Percentiles rank a stretch among this genome's conserved stretches.
These are phyloP conservation scores for Crucibulum parvulum DNA, from an alignment of 1,284 basidiomycete species.

Conservation along the genomic window DNA sequence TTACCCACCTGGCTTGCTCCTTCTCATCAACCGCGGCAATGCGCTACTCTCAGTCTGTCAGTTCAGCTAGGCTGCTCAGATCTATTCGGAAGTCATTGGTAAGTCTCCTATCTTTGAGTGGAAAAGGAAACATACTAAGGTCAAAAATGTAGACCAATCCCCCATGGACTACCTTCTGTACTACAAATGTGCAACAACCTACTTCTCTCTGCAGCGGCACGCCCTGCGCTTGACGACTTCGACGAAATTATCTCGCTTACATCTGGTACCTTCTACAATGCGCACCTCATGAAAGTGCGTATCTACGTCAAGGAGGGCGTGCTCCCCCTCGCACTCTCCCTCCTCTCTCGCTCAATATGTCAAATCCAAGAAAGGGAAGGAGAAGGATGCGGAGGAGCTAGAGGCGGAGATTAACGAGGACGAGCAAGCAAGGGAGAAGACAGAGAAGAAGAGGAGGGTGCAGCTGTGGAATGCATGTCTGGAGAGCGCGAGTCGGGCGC, in stretches of 20 bases:
- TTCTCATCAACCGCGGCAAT: slow-evolving; percentile 76
- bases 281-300: slow-evolving; percentile 86
- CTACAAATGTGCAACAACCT: slow-evolving; percentile 93
- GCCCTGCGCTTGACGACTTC: slow-evolving; percentile 85
- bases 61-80: slow-evolving; percentile 78
- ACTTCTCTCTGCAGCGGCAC: slow-evolving; percentile 81
- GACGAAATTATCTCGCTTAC: slow-evolving; percentile 84
- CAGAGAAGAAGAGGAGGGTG: slow-evolving; percentile 63
- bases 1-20: slow-evolving; percentile 74
- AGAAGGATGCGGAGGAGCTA: slow-evolving; percentile 63
- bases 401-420: slow-evolving; percentile 63
- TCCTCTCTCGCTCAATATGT: slow-evolving; percentile 65
- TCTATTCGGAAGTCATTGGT: slow-evolving; percentile 87
- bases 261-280: slow-evolving; percentile 73
- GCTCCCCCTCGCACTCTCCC: slow-evolving; percentile 64
- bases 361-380: slow-evolving; percentile 51
- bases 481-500: slow-evolving; percentile 73
- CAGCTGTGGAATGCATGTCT: slow-evolving; percentile 82
- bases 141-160: slow-evolving; percentile 63
- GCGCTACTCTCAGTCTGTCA: slow-evolving; percentile 73
- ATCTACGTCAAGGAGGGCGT: slow-evolving; percentile 82
- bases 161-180: slow-evolving; percentile 84
- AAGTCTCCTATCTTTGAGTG: slow-evolving; percentile 23
- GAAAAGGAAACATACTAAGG: background rate
- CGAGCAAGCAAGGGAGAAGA: slow-evolving; percentile 62